Percentiles rank a stretch among this genome's conserved stretches.
phyloP scores from a whole-genome alignment of 805 yeast species.

The Yarrowia keelungensis region DNA sequence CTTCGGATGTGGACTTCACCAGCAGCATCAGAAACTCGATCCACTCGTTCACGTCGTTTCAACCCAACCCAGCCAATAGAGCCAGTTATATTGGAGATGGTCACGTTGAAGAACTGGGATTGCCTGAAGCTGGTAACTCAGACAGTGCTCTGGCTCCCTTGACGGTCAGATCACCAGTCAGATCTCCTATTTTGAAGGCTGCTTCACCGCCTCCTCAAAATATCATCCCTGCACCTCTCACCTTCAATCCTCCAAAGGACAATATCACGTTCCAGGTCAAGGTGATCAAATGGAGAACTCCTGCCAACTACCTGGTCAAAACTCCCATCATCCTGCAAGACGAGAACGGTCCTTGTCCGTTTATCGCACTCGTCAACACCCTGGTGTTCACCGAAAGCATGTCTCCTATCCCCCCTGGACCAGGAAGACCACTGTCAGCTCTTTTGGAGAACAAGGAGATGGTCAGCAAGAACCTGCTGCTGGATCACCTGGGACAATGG shows the following conservation, averaged over 20 bases:
- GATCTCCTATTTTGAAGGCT: not conserved
- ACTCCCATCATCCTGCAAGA: conserved; percentile 70
- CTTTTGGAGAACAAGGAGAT: conserved; percentile 28
- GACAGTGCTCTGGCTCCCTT: conserved; percentile 26
- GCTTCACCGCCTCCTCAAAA: conserved; percentile 10
- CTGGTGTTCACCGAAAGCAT: conserved; percentile 56
- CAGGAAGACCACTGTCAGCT: conserved; percentile 14
- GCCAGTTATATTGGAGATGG: conserved; percentile 23
- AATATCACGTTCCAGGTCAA: conserved; percentile 27
- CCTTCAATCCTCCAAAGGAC: conserved; percentile 34
- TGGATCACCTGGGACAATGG: conserved; percentile 26
- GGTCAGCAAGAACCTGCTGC: conserved; percentile 27
- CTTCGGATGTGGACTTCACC: conserved; percentile 10
- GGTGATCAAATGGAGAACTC: conserved; percentile 27
- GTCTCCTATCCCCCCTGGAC: conserved; percentile 16
- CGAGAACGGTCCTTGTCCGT: conserved; percentile 86
- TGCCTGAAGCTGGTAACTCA: not conserved
- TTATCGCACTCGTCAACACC: conserved; percentile 77
- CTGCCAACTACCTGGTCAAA: conserved; percentile 20
- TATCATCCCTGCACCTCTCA: conserved; percentile 17
- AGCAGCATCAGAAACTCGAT: conserved; percentile 18
- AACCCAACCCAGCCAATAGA: conserved; percentile 20
- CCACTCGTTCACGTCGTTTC: conserved; percentile 16
- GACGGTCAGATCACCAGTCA: conserved; percentile 18
- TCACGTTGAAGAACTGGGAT: conserved; percentile 2